phyloP scores from a whole-genome alignment of 768 basidiomycete genomes.

The Naganishia vaughanmartiniae region DNA sequence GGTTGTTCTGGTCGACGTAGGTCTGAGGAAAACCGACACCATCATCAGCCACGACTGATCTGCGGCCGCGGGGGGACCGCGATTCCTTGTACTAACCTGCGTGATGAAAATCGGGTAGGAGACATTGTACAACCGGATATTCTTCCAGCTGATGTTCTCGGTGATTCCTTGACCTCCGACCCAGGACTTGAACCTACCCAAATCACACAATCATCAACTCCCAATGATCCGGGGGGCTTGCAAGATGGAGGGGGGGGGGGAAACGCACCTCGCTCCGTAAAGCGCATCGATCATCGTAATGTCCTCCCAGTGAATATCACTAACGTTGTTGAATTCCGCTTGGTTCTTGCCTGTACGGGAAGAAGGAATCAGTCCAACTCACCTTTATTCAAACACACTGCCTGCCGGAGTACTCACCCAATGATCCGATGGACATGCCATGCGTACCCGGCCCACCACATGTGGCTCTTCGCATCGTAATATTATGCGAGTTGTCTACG shows the following conservation, averaged over 20 bases:
- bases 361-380: not conserved
- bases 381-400: too few relatives aligned
- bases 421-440: slow-evolving; percentile 57
- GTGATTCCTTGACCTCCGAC: slow-evolving; percentile 56
- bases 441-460: slow-evolving; percentile 57
- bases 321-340: slow-evolving; percentile 53
- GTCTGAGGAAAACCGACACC: not conserved
- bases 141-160: slow-evolving; percentile 57
- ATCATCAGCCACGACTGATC: slow-evolving; percentile 11
- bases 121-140: slow-evolving; percentile 56
- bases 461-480: slow-evolving; percentile 55
- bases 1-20: slow-evolving; percentile 28
- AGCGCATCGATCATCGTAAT: slow-evolving; percentile 59
- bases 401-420: slow-evolving; percentile 45
- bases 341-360: slow-evolving; percentile 41
- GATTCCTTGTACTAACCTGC: slow-evolving; percentile 53
- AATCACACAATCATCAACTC: too few relatives aligned
- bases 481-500: slow-evolving; percentile 54
- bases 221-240: not conserved
- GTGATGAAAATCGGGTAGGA: slow-evolving; percentile 58
- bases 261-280: slow-evolving; percentile 53
- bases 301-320: slow-evolving; percentile 58
- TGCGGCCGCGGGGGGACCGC: not conserved
- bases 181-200: slow-evolving; percentile 58
- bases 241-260: too few relatives aligned